Percentiles rank a stretch among this genome's conserved stretches.
These are phyloP conservation scores for Haematococcus sp. DNA, from an alignment of 139 green algal genomes.

Conservation along the genomic window DNA sequence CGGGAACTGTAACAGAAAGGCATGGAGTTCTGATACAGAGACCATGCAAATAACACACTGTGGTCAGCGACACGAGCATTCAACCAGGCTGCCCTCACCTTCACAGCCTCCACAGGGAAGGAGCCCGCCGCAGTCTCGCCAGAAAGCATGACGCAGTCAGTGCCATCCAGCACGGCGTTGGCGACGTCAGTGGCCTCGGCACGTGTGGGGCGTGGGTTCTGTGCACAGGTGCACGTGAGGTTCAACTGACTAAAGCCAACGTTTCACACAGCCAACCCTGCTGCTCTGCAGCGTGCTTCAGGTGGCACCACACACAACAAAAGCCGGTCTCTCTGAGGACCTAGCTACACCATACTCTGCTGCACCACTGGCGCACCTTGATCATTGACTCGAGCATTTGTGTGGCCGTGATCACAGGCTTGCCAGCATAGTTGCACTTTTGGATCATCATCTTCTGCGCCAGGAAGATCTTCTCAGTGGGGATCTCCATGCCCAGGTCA, in stretches of 20 bases:
- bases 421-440: constrained; percentile 90
- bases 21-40: too few species aligned
- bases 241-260: too few species aligned
- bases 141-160: constrained; percentile 97
- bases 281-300: too few species aligned
- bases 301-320: too few species aligned
- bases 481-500: constrained; percentile 99
- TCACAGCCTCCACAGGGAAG: constrained; percentile 87
- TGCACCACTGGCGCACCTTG: constrained; percentile 50
- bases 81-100: constrained; percentile 35
- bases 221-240: neutral
- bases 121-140: constrained; percentile 92
- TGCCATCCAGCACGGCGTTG: constrained; percentile 95
- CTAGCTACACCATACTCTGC: too few species aligned
- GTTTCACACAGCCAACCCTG: too few species aligned
- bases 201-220: constrained; percentile 88
- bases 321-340: too few species aligned
- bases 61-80: too few species aligned
- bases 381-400: constrained; percentile 91
- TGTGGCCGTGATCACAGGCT: constrained; percentile 94
- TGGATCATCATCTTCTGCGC: constrained; percentile 99
- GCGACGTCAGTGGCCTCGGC: constrained; percentile 94
- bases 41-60: too few species aligned
- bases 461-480: constrained; percentile 99
- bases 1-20: too few species aligned